Evolutionary conservation across 148 eudicot species (phyloP).

Genomic region (Vaccinium corymbosum): DNA sequence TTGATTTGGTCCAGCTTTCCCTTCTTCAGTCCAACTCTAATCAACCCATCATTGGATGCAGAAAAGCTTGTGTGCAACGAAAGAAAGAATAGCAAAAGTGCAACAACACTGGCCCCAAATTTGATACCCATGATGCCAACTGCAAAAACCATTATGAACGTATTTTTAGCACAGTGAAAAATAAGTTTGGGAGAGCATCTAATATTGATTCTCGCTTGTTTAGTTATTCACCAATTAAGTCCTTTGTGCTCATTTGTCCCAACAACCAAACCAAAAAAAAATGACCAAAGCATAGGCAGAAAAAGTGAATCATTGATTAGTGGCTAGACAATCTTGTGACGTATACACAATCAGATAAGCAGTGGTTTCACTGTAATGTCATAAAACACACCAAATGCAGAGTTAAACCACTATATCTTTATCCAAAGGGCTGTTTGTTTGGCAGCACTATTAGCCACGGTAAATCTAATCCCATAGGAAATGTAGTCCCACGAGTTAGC

Average conservation of each 20-base stretch:
- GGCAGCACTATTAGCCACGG: background rate
- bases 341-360: background rate
- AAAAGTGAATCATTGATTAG: background rate
- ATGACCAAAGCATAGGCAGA: background rate
- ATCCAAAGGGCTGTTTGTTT: background rate
- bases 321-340: background rate
- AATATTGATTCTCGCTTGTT: background rate
- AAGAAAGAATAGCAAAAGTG: slow-evolving; percentile 41
- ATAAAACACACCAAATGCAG: background rate
- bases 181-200: background rate
- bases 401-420: background rate
- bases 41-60: slow-evolving; percentile 41
- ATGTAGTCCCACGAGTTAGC: background rate
- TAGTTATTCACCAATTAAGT: background rate
- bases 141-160: slow-evolving; percentile 21
- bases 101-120: slow-evolving; percentile 24
- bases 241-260: background rate
- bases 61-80: slow-evolving; percentile 36
- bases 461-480: background rate
- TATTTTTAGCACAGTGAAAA: background rate
- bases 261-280: background rate
- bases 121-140: slow-evolving; percentile 46
- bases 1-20: slow-evolving; percentile 47
- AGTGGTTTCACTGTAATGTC: background rate
- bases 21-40: slow-evolving; percentile 73